phyloP scores from a whole-genome alignment of 2,329 filamentous ascomycete genomes.

The Uncinocarpus reesii region DNA sequence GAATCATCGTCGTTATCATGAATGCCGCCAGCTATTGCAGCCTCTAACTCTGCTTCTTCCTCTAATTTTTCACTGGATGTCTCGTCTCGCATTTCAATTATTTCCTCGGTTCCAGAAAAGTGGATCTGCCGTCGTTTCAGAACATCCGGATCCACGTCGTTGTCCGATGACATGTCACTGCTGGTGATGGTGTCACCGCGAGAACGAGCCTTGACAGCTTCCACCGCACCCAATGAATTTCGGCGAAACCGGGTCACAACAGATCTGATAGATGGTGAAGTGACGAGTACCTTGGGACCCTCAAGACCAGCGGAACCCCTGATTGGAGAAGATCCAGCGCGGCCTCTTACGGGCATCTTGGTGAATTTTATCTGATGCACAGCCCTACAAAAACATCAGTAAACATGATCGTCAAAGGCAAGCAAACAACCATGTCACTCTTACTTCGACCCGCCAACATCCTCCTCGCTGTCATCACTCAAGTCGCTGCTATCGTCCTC shows the following conservation, averaged over 20 bases:
- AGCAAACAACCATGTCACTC: constrained; percentile 19
- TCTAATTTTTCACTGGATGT: constrained; percentile 19
- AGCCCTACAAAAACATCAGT: constrained; percentile 40
- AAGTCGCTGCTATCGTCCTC: constrained; percentile 58
- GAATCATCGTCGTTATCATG: constrained; percentile 39
- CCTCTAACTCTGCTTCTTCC: constrained; percentile 25
- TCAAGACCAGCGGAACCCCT: constrained; percentile 43
- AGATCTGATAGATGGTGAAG: constrained; percentile 45
- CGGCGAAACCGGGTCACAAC: constrained; percentile 41
- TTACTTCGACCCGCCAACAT: constrained; percentile 38
- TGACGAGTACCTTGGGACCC: constrained; percentile 42
- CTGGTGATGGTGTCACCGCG: constrained; percentile 55
- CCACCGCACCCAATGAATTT: constrained; percentile 48
- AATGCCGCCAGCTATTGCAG: constrained; percentile 25
- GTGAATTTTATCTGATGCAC: constrained; percentile 89
- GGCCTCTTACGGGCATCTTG: constrained; percentile 81
- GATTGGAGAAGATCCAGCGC: constrained; percentile 80
- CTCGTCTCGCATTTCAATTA: constrained; percentile 24
- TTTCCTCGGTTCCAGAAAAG: constrained; percentile 31
- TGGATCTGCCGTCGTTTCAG: constrained; percentile 47
- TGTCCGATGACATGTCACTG: constrained; percentile 57
- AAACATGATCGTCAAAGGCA: not conserved
- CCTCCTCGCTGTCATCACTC: constrained; percentile 57
- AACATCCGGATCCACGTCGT: constrained; percentile 46
- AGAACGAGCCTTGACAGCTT: constrained; percentile 44